Base-by-base conservation (phyloP, 257 asterid species). In the Nicotiana sylvestris region DNA sequence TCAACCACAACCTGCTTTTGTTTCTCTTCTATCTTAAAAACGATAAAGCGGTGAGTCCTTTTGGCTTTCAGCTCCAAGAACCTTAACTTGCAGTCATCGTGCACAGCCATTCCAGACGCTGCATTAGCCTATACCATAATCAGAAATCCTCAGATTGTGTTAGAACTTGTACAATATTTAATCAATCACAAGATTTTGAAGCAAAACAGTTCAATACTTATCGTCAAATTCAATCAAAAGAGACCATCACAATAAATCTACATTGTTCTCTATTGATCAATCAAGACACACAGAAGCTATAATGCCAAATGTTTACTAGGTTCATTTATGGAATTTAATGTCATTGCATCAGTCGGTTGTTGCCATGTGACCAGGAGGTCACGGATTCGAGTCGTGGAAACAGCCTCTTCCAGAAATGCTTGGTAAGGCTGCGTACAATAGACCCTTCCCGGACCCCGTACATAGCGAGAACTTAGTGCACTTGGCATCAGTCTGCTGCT, bases 41-140 rank as follows among this genome's bases (percentile, higher is more conserved):
- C 86, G 53, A 91, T 88, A 12, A 86, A 91, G 55, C 94, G 92
- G 55, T 88, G 69, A 66, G 89, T 87, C 79, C 94, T 84, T 84
- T 89, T 91, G 3, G 92, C 87, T 85, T 91, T 91, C 77, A 91
- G 88, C 81, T 91, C 94, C 90, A 88, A 67, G 88, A 91, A 91
- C 87, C 85, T 89, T 76, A 88, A 82, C 90, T 91, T 89, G 83
- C 94, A 91, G 43, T 91, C 94, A 74, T 90, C 93, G 16, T 90
- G 91, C 66, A 90, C 93, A 82, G 91, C 92, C 89, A 90, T 87
- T 79, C 93, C 93, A 82, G 93, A 90, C 16, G 88, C 92, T 61
- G 92, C 93, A 65, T 90, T 90, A 56, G 93, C 92, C 93, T 90
- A 81, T 65, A 76, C 27, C 17, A 7, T 27, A 51, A 76, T 25